Percentiles rank a stretch among this genome's conserved stretches.
Conservation (phyloP, 805 yeast genomes). For the Candida odintsovae region DNA sequence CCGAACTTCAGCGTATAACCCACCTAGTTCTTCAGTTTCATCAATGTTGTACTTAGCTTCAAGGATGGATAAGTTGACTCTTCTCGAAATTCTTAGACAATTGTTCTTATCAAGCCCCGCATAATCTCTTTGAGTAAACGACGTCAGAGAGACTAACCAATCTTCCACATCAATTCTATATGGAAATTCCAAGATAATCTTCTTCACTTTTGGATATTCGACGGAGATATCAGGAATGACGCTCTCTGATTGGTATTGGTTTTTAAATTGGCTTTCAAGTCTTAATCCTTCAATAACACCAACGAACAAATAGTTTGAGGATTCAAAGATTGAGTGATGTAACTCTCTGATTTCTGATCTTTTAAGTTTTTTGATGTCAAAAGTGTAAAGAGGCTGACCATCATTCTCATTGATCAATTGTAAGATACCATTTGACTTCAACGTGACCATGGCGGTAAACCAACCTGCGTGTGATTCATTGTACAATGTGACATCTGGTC, state of each 20-base stretch:
- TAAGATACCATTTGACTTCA: slow-evolving; percentile 57
- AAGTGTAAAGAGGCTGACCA: slow-evolving; percentile 53
- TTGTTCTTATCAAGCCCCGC: slow-evolving; percentile 26
- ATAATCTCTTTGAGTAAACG: slow-evolving; percentile 56
- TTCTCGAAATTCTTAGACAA: slow-evolving; percentile 46
- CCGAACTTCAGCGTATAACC: slow-evolving; percentile 61
- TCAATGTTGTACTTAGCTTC: slow-evolving; percentile 52
- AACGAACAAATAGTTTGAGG: slow-evolving; percentile 51
- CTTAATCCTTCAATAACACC: slow-evolving; percentile 55
- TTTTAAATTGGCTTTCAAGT: slow-evolving; percentile 18
- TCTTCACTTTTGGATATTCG: slow-evolving; percentile 20
- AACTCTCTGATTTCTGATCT: slow-evolving; percentile 59
- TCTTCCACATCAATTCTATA: slow-evolving; percentile 67
- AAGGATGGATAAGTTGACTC: slow-evolving; percentile 49
- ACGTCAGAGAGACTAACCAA: slow-evolving; percentile 65
- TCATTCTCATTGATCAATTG: slow-evolving; percentile 59
- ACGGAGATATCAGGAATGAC: slow-evolving; percentile 22
- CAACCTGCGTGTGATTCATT: slow-evolving; percentile 46
- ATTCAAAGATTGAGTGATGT: slow-evolving; percentile 57
- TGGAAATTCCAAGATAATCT: slow-evolving; percentile 58
- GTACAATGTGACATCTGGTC: slow-evolving; percentile 14
- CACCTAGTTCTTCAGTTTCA: slow-evolving; percentile 1
- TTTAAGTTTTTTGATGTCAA: slow-evolving; percentile 47
- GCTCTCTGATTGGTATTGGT: neutral
- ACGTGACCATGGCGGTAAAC: slow-evolving; percentile 68